Base-by-base conservation (phyloP, 2,329 filamentous ascomycete genomes). In the Fusarium mangiferae region DNA sequence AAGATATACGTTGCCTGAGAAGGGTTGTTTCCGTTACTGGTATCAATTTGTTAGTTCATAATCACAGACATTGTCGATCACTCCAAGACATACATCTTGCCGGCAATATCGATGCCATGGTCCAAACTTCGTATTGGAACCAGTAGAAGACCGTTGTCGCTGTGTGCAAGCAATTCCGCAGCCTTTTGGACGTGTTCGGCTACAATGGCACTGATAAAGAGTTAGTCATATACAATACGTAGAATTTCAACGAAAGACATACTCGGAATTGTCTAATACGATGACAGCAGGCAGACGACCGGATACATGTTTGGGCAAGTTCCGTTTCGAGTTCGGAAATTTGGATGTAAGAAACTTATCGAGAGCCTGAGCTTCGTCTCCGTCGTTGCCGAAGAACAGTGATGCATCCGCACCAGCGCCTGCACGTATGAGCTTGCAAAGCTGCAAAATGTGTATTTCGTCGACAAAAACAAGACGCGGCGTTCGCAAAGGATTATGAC, bases 231-330 rank as follows among this genome's bases (percentile, higher is more conserved):
- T 5, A 9, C 14, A 6, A 20, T 17, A 15, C n/a, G 7, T 11
- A 24, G 3, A 30, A 7, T 30, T n/a, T 8, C 4, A 4, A 10
- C 1, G 13, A 0, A 14, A 48, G 30, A 0, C 26, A 15, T 60
- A 60, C 57, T 60, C 44, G 12, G 57, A 22, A 13, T 41, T 49
- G 1, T 39, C 57, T 6, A 60, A 33, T 5, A 22, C 13, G 7
- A 60, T 26, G 44, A 60, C 26, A 20, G 35, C 44, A 30, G 57
- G 24, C 8, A 60, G 26, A 22, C 2, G 22, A 8, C 26, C 33
- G 28, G 56, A 48, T n/a, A 5, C 9, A 1, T 48, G 26, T 22
- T 30, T n/a, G 13, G 13, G 22, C 7, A 51, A 28, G 4, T 15
- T 51, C 7, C 28, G 28, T 35, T 18, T 51, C 7, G 46, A 33